Conservation (phyloP, 306 rosid species). For the Castanea crenata region DNA sequence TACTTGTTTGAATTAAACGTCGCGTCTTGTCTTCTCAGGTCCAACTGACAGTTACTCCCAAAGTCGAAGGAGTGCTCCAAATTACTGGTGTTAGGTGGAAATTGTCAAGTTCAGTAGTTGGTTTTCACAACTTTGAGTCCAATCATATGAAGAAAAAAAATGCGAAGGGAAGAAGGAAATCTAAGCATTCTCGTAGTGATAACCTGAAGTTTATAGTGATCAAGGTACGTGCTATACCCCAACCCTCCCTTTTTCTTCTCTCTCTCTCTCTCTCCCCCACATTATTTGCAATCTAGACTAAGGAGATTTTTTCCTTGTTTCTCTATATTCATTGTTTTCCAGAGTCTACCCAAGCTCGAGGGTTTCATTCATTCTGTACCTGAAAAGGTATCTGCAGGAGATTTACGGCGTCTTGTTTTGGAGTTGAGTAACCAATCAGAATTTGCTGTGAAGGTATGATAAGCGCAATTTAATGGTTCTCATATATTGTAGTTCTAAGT, state of each 20-base stretch:
- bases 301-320: conserved; percentile 9
- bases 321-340: conserved; percentile 25
- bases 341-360: conserved; percentile 88
- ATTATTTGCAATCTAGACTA: conserved; percentile 17
- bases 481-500: background rate
- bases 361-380: conserved; percentile 71
- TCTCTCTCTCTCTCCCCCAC: background rate
- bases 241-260: conserved; percentile 6
- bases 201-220: conserved; percentile 79
- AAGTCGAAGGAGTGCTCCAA: conserved; percentile 69
- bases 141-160: conserved; percentile 50
- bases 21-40: conserved; percentile 49
- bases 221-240: conserved; percentile 50
- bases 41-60: conserved; percentile 84
- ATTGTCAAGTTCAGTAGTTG: conserved; percentile 70
- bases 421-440: conserved; percentile 83
- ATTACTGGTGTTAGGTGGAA: conserved; percentile 90
- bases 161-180: conserved; percentile 55
- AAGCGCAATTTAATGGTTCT: conserved; percentile 15
- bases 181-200: conserved; percentile 39
- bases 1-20: conserved; percentile 1
- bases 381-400: conserved; percentile 74
- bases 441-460: conserved; percentile 68
- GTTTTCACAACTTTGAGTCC: conserved; percentile 73
- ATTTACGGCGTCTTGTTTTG: conserved; percentile 64